A percentile compares a stretch with the other conserved stretches of the same genome.
Evolutionary conservation across 805 yeast genomes (phyloP).

Genomic region (Candida ascalaphidarum): DNA sequence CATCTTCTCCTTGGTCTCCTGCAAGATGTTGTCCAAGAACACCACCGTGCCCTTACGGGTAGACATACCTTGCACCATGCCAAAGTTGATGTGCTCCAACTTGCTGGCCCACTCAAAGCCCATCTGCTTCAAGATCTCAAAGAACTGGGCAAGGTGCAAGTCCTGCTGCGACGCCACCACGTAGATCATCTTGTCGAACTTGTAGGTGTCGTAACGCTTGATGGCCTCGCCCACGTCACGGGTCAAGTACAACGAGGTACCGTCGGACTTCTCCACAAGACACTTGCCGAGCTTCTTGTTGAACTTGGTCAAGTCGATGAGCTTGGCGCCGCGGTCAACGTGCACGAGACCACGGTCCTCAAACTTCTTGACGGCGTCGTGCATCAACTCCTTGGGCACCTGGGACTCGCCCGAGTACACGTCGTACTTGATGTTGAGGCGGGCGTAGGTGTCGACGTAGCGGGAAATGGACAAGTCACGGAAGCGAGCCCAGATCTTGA

Average conservation of each 20-base stretch:
- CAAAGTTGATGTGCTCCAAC: conserved; percentile 82
- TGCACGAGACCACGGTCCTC: conserved; percentile 62
- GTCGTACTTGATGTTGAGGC: conserved; percentile 85
- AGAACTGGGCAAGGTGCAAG: conserved; percentile 86
- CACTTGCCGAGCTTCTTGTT: conserved; percentile 92
- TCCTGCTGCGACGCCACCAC: conserved; percentile 97
- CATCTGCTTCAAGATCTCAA: conserved; percentile 86
- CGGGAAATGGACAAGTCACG: conserved; percentile 84
- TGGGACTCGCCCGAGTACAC: conserved; percentile 94
- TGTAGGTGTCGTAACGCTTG: conserved; percentile 73
- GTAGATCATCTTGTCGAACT: conserved; percentile 93
- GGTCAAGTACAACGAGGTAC: conserved; percentile 88
- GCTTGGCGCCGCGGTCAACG: conserved; percentile 85
- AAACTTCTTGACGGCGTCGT: conserved; percentile 52
- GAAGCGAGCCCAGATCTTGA: conserved; percentile 75
- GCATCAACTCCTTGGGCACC: conserved; percentile 68
- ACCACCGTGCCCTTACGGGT: conserved; percentile 98
- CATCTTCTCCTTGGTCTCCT: conserved; percentile 90
- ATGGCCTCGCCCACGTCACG: conserved; percentile 97
- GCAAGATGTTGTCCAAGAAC: conserved; percentile 88
- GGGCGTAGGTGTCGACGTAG: conserved; percentile 81
- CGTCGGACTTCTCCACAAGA: conserved; percentile 88
- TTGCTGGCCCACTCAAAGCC: conserved; percentile 81
- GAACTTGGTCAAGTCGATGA: conserved; percentile 76
- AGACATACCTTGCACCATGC: conserved; percentile 98